Percentiles rank a stretch among this genome's conserved stretches.
Conservation (phyloP, 2,329 filamentous ascomycete genomes). For the Cercospora berteroae region DNA sequence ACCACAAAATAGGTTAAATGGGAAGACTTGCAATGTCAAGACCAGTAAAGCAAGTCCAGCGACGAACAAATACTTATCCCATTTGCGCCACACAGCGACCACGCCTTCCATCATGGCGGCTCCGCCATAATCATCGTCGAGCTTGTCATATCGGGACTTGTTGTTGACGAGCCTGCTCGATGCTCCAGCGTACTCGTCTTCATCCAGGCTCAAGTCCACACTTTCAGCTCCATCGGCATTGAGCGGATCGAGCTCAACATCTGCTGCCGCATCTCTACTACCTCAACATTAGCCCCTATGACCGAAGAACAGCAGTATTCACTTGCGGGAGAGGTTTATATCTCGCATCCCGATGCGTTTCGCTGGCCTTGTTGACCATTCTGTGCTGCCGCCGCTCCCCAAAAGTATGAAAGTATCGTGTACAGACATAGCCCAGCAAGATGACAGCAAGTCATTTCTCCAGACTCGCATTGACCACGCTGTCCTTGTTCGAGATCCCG, state of each 20-base stretch:
- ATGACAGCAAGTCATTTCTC: neutral
- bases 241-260: conserved; percentile 4
- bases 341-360: neutral
- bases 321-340: conserved; percentile 11
- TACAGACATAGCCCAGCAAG: neutral
- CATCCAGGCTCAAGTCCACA: neutral
- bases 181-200: neutral
- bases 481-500: conserved; percentile 8
- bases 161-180: neutral
- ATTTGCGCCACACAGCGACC: conserved; percentile 7
- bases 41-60: conserved; percentile 10
- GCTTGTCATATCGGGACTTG: neutral
- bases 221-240: neutral
- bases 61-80: conserved; percentile 7
- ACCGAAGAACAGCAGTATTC: neutral
- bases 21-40: neutral
- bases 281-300: neutral
- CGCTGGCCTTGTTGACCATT: conserved; percentile 5
- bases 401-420: neutral
- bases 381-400: neutral
- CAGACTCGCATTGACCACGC: neutral
- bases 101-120: conserved; percentile 17
- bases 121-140: conserved; percentile 9
- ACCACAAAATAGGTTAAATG: neutral
- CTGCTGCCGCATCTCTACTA: neutral